A percentile compares a stretch with the other conserved stretches of the same genome.
Evolutionary conservation across 202 grass and related monocot species (phyloP).

Genomic region (Eragrostis tef): DNA sequence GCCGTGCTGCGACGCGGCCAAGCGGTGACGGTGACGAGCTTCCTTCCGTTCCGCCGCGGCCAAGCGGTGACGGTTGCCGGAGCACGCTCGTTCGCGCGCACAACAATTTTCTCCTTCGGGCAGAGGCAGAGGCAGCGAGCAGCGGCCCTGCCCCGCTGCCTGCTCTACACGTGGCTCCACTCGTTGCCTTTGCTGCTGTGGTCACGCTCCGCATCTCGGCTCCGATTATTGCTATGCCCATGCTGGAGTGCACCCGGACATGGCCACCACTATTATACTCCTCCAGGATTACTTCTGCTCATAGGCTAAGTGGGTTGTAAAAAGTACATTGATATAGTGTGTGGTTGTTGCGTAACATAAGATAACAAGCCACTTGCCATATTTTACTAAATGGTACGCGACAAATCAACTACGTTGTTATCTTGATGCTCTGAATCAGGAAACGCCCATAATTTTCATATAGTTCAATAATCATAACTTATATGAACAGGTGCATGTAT

Average conservation of each 20-base stretch:
- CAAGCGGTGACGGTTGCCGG: background rate
- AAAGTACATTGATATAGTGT: too few species aligned
- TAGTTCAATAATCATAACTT: background rate
- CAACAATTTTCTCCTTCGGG: background rate
- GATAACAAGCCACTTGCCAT: background rate
- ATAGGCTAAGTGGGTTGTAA: background rate
- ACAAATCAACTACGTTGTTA: background rate
- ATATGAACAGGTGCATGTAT: background rate
- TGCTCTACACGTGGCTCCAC: background rate
- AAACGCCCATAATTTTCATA: background rate
- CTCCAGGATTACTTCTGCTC: background rate
- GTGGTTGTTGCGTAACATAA: background rate
- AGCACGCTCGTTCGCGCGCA: background rate
- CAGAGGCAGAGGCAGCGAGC: too few species aligned
- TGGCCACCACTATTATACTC: background rate
- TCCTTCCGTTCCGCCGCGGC: too few species aligned
- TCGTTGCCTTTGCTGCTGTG: too few species aligned
- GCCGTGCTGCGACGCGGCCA: too few species aligned
- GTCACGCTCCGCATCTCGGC: too few species aligned
- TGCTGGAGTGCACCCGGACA: constrained; percentile 28
- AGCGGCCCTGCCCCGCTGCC: too few species aligned
- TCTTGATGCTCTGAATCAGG: background rate
- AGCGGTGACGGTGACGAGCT: background rate
- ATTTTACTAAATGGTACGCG: background rate
- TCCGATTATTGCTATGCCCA: constrained; percentile 2